A percentile compares a stretch with the other conserved stretches of the same genome.
phyloP scores from a whole-genome alignment of 148 eudicot genomes.

The Rhododendron vialii region DNA sequence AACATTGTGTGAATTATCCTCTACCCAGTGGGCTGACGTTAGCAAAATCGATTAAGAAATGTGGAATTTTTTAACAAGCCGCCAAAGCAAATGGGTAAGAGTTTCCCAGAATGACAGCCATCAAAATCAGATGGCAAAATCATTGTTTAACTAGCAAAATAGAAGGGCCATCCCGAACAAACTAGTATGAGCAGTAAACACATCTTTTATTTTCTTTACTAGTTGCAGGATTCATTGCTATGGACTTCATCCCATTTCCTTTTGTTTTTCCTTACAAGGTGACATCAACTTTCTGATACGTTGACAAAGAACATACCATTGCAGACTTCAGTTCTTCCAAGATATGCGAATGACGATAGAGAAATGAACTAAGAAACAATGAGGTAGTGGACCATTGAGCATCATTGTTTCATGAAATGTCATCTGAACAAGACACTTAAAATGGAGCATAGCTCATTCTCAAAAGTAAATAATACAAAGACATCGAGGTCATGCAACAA shows the following conservation, averaged over 20 bases:
- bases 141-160: not conserved
- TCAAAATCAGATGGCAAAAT: not conserved
- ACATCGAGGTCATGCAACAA: not conserved
- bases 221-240: not conserved
- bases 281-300: not conserved
- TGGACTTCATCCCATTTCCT: not conserved
- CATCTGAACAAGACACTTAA: not conserved
- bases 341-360: not conserved
- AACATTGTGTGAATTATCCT: not conserved
- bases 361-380: not conserved
- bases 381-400: not conserved
- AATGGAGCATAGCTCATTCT: not conserved
- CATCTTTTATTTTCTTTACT: not conserved
- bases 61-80: not conserved
- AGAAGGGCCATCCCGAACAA: not conserved
- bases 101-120: not conserved
- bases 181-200: not conserved
- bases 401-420: not conserved
- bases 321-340: not conserved
- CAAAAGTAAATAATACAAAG: not conserved
- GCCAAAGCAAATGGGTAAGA: not conserved
- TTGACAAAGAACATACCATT: not conserved
- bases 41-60: not conserved
- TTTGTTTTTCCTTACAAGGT: not conserved
- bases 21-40: not conserved